These are phyloP conservation scores for Nigrospora sphaerica DNA, from an alignment of 2,329 filamentous ascomycete genomes.

Conservation along the genomic window DNA sequence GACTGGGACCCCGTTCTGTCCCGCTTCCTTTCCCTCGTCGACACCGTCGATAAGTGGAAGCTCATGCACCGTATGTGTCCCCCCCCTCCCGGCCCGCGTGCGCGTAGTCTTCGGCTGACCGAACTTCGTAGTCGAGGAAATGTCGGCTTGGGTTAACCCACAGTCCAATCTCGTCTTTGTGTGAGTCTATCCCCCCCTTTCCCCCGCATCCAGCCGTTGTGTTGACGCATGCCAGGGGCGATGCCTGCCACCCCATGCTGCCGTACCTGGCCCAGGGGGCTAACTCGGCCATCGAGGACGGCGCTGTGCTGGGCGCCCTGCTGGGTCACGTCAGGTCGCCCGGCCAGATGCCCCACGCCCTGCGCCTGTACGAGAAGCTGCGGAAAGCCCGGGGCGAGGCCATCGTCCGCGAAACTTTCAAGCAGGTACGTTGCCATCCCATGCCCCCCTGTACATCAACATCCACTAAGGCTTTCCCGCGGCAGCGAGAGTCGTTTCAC, in stretches of 20 bases:
- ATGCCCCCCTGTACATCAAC: no score
- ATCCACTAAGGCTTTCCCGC: no score
- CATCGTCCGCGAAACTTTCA: conserved; percentile 58
- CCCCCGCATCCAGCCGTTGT: conserved; percentile 3
- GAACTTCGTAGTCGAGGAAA: conserved; percentile 25
- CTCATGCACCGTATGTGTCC: conserved; percentile 43
- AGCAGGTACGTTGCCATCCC: conserved; percentile 28
- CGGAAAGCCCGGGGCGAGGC: conserved; percentile 40
- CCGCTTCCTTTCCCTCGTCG: conserved; percentile 39
- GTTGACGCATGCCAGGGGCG: no score
- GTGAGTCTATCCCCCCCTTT: conserved; percentile 26
- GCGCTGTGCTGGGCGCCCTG: conserved; percentile 54
- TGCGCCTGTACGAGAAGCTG: conserved; percentile 36
- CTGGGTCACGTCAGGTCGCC: conserved; percentile 41
- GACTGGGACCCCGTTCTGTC: conserved; percentile 56
- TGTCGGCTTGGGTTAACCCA: conserved; percentile 48
- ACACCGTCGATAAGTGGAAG: conserved; percentile 62
- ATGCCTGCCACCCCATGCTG: conserved; percentile 58
- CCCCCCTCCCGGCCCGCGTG: no score
- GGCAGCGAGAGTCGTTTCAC: conserved; percentile 44
- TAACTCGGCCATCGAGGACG: conserved; percentile 62
- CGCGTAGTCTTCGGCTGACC: no score
- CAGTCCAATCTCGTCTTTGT: conserved; percentile 42
- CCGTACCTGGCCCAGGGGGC: conserved; percentile 61
- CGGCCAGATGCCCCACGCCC: conserved; percentile 35